Evolutionary conservation across 352 stramenopile genomes (phyloP).

Genomic region (Phytophthora pisi): DNA sequence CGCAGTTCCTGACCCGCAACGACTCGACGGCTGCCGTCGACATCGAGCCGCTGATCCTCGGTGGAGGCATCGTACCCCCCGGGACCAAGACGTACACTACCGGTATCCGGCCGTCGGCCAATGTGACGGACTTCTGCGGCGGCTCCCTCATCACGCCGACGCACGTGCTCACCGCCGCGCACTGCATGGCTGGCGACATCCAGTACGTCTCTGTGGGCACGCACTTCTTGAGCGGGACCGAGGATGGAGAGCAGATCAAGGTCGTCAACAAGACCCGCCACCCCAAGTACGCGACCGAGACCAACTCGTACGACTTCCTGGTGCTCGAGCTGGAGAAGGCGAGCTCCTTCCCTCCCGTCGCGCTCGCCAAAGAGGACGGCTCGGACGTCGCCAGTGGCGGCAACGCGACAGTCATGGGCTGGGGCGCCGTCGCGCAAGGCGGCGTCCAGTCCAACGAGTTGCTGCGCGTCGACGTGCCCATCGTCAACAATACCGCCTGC

Average conservation of each 20-base stretch:
- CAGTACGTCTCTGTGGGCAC: conserved; percentile 62
- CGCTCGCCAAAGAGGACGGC: conserved; percentile 35
- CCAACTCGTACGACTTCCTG: conserved; percentile 61
- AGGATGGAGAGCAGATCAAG: conserved; percentile 53
- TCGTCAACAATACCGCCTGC: conserved; percentile 55
- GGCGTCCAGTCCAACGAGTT: conserved; percentile 37
- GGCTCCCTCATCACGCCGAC: conserved; percentile 69
- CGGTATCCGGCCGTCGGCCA: conserved; percentile 41
- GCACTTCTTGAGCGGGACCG: conserved; percentile 50
- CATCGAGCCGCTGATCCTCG: conserved; percentile 49
- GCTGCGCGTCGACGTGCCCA: conserved; percentile 45
- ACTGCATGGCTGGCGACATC: conserved; percentile 53
- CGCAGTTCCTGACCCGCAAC: conserved; percentile 22
- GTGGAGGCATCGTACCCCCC: conserved; percentile 42
- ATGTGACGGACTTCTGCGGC: conserved; percentile 53
- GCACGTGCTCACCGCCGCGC: conserved; percentile 66
- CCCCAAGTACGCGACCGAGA: conserved; percentile 48
- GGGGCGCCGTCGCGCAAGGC: conserved; percentile 33
- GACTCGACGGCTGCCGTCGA: conserved; percentile 17
- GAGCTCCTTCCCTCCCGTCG: conserved; percentile 46
- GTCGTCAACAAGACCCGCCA: conserved; percentile 55
- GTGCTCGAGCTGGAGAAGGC: conserved; percentile 53
- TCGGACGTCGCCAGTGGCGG: conserved; percentile 26
- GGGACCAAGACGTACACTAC: conserved; percentile 60
- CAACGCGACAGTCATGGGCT: conserved; percentile 53